Evolutionary conservation across 1,284 basidiomycete genomes (phyloP).

Genomic region (Meripilus lineatus): DNA sequence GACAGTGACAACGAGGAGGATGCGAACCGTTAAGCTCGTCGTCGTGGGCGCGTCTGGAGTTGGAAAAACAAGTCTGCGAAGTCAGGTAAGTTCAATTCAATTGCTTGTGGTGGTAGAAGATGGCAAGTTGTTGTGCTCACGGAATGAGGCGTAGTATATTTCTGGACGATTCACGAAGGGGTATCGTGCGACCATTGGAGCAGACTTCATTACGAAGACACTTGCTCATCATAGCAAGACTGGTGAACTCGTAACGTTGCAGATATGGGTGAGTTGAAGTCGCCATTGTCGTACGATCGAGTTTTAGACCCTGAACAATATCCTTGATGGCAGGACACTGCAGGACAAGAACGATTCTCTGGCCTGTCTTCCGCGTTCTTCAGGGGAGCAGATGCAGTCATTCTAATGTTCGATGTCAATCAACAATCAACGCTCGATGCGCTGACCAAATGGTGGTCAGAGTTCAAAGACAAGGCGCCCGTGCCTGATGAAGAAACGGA

Average conservation of each 20-base stretch:
- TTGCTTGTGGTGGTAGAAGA: not conserved
- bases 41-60: constrained; percentile 74
- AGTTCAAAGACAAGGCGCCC: constrained; percentile 64
- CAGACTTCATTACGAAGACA: constrained; percentile 76
- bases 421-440: constrained; percentile 51
- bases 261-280: constrained; percentile 66
- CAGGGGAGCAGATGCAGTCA: constrained; percentile 72
- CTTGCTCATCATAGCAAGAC: constrained; percentile 52
- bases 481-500: constrained; percentile 56
- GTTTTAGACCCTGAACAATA: not conserved
- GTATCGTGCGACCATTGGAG: constrained; percentile 80
- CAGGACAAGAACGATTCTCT: constrained; percentile 82
- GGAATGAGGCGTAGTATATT: constrained; percentile 50
- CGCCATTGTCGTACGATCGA: not conserved
- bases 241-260: constrained; percentile 55
- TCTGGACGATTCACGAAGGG: constrained; percentile 67
- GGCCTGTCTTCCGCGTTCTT: constrained; percentile 77
- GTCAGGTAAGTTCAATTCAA: constrained; percentile 49
- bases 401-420: constrained; percentile 80
- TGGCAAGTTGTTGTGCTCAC: not conserved
- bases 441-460: constrained; percentile 71
- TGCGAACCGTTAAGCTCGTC: constrained; percentile 72
- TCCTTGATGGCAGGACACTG: constrained; percentile 50
- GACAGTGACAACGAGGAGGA: constrained; percentile 20
- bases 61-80: constrained; percentile 70